Evolutionary conservation across 176 grass and related monocot genomes (phyloP).

Genomic region (Aegilops longissima): DNA sequence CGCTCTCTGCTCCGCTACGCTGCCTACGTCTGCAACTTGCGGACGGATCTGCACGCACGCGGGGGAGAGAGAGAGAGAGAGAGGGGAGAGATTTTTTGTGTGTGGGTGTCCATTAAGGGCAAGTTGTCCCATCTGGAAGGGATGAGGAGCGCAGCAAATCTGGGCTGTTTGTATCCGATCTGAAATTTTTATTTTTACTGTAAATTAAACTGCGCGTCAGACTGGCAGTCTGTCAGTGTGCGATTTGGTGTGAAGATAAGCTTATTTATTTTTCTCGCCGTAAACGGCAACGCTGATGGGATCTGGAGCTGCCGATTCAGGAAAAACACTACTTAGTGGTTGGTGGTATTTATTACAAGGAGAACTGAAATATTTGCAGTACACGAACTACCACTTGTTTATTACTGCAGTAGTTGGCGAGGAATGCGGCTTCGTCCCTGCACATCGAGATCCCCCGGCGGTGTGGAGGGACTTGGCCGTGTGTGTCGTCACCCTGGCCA

Average conservation of each 20-base stretch:
- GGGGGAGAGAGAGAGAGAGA: neutral
- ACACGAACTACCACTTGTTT: neutral
- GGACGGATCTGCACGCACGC: neutral
- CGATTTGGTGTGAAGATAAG: neutral
- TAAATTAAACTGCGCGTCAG: neutral
- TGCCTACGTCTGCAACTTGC: constrained; percentile 1
- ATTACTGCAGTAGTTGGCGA: neutral
- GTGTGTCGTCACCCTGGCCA: neutral
- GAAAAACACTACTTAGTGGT: neutral
- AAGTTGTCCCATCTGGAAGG: neutral
- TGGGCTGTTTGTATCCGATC: neutral
- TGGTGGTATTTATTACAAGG: no score
- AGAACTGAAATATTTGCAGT: neutral
- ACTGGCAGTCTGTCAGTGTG: neutral
- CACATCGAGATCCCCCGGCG: neutral
- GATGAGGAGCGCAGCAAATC: neutral
- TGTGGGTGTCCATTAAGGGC: neutral
- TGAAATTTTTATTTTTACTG: neutral
- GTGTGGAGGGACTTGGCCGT: neutral
- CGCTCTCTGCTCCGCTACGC: neutral
- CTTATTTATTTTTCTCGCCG: neutral
- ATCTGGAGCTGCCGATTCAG: neutral
- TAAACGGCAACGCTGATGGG: neutral
- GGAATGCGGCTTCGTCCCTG: neutral
- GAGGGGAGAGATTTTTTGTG: neutral